Conservation (phyloP, 148 eudicot species). For the Beta vulgaris region DNA sequence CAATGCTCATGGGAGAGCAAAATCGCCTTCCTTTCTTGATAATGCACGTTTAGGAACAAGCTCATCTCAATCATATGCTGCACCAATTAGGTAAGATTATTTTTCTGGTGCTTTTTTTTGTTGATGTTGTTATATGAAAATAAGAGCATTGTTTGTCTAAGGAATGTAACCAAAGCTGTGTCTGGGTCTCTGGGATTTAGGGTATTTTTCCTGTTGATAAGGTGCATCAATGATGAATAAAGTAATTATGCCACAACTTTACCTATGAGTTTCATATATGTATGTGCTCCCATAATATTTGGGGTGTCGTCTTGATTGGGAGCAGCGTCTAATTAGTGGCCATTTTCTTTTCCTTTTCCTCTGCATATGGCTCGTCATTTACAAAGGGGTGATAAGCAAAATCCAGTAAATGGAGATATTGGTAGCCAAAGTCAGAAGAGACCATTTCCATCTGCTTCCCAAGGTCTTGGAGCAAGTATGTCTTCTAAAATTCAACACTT, state of each 20-base stretch:
- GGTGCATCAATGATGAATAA: neutral
- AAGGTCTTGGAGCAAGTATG: constrained; percentile 22
- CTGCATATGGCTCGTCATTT: constrained; percentile 14
- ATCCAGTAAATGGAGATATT: constrained; percentile 24
- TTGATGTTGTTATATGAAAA: neutral
- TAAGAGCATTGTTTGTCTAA: neutral
- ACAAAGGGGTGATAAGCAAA: constrained; percentile 31
- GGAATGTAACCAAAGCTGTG: neutral
- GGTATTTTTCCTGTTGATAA: constrained; percentile 16
- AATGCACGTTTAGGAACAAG: constrained; percentile 21
- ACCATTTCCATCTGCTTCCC: constrained; percentile 29
- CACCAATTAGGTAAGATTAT: constrained; percentile 37
- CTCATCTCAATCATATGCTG: constrained; percentile 31
- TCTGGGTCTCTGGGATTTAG: constrained; percentile 10
- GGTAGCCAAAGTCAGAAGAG: constrained; percentile 34
- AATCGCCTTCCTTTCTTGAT: constrained; percentile 26
- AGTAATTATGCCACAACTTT: neutral
- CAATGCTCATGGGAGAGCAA: constrained; percentile 32
- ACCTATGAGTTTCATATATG: neutral
- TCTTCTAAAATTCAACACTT: constrained; percentile 31
- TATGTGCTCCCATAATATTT: neutral
- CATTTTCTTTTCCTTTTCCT: constrained; percentile 2
- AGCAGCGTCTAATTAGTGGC: constrained; percentile 9
- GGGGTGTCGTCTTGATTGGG: neutral
- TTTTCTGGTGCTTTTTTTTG: neutral